phyloP scores from a whole-genome alignment of 1,284 basidiomycete genomes.

The Taiwanofungus camphoratus region DNA sequence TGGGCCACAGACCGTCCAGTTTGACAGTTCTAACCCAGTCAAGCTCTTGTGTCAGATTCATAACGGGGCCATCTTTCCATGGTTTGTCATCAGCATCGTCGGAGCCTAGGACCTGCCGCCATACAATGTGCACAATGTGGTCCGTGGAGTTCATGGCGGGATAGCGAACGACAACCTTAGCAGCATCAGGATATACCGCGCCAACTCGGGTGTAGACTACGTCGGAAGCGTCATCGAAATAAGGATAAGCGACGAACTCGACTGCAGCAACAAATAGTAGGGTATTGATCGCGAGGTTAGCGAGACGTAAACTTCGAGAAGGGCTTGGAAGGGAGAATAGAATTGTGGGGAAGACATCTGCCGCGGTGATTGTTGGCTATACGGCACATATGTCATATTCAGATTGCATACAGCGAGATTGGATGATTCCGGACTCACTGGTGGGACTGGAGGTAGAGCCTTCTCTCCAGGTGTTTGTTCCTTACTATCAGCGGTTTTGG shows the following conservation, averaged over 20 bases:
- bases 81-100: slow-evolving; percentile 12
- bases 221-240: slow-evolving; percentile 46
- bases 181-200: slow-evolving; percentile 58
- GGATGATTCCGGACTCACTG: neutral
- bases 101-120: slow-evolving; percentile 33
- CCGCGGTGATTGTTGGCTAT: neutral
- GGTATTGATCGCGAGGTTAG: slow-evolving; percentile 46
- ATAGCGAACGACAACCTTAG: slow-evolving; percentile 58
- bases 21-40: slow-evolving; percentile 66
- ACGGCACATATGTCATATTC: no score
- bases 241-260: slow-evolving; percentile 49
- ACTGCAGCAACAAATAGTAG: slow-evolving; percentile 41
- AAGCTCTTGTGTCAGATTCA: slow-evolving; percentile 37
- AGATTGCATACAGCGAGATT: neutral
- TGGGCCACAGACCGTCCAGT: slow-evolving; percentile 61
- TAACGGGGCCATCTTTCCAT: slow-evolving; percentile 52
- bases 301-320: slow-evolving; percentile 30
- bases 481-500: neutral
- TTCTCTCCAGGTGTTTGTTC: neutral
- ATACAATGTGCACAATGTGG: slow-evolving; percentile 37
- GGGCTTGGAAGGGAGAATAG: slow-evolving; percentile 42
- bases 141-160: slow-evolving; percentile 35
- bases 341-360: slow-evolving; percentile 22
- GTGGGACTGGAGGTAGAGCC: neutral
- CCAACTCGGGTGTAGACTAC: slow-evolving; percentile 64